Base-by-base conservation (phyloP, 2,329 filamentous ascomycete species). In the Aureobasidium sp. region DNA sequence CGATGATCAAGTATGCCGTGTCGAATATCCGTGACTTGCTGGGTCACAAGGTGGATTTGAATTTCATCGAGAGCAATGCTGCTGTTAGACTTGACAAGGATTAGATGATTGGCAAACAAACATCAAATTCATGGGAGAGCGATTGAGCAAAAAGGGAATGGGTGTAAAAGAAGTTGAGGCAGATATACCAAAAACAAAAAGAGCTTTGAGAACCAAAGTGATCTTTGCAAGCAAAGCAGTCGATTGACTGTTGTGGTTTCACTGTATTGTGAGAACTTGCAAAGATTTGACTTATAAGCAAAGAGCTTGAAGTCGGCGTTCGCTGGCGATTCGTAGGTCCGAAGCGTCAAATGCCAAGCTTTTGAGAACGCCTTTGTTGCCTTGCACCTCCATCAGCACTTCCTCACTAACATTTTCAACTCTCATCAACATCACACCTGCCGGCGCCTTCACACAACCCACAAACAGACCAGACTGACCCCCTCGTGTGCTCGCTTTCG, bases 11-110 rank as follows among this genome's bases (percentile, higher is more conserved):
- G 83, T 96, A 80, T 75, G 82, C 78, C 4, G 69, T 75, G 65
- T 90, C 85, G 71, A 97, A 97, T 76, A 97, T 97, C 70, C 86
- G 92, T 69, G 91, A 96, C 76, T 78, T 97, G 71, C 80, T 99
- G 61, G 93, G 93, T 15, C 93, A 99, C 79, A 96, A 96, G 80
- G 92, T 97, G 45, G 92, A 97, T 77, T 78, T 97, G 72, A 86
- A 86, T 71, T 97, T 97, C 79, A 91, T 99, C 68, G 88, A 95
- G 80, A 86, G 82, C 68, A 97, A 96, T 76, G 87, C 93, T 12
- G 94, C 93, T 22, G 92, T 97, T 64, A 84, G 93, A 75, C 79
- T 97, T 73, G 90, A 95, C 70, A 93, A 91, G 79, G 84, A 91
- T 69, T n/a, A n/a, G n/a, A n/a, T n/a, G n/a, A n/a, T n/a, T n/a